Evolutionary conservation across 108 stramenopile genomes (phyloP).

Genomic region (Skeletonema costatum): DNA sequence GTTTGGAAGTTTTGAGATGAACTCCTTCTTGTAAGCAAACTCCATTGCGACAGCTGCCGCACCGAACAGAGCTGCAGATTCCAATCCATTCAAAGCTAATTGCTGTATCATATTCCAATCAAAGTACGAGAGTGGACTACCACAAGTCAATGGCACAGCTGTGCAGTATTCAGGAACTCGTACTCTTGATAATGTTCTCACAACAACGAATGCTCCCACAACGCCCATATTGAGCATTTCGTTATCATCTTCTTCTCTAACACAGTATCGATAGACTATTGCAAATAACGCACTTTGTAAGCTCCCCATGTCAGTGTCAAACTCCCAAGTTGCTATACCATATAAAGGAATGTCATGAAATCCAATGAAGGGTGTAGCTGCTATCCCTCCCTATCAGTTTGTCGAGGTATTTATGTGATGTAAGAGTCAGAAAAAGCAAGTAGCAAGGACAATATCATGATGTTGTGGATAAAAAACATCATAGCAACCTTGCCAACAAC

Average conservation of each 20-base stretch:
- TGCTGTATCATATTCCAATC: conserved; percentile 76
- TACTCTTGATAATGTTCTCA: conserved; percentile 62
- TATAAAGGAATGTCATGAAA: conserved; percentile 56
- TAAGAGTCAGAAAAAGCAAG: neutral
- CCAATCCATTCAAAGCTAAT: conserved; percentile 58
- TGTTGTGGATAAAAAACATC: neutral
- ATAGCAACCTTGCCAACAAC: neutral
- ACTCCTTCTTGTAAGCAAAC: conserved; percentile 44
- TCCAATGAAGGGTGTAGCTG: conserved; percentile 56
- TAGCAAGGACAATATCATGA: neutral
- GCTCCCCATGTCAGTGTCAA: conserved; percentile 74
- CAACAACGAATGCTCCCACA: conserved; percentile 75
- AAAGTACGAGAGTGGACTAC: conserved; percentile 75
- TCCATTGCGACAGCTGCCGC: conserved; percentile 73
- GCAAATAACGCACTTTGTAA: conserved; percentile 76
- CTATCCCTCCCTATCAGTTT: conserved; percentile 48
- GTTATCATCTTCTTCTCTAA: conserved; percentile 70
- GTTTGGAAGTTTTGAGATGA: conserved; percentile 57
- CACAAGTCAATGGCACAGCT: conserved; percentile 70
- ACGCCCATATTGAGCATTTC: conserved; percentile 76
- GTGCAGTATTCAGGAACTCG: conserved; percentile 59
- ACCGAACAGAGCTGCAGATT: conserved; percentile 71
- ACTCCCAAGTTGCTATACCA: conserved; percentile 74
- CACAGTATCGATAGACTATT: conserved; percentile 79
- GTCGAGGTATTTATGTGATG: neutral